Base-by-base conservation (phyloP, 148 eudicot species). In the Chenopodium formosanum region DNA sequence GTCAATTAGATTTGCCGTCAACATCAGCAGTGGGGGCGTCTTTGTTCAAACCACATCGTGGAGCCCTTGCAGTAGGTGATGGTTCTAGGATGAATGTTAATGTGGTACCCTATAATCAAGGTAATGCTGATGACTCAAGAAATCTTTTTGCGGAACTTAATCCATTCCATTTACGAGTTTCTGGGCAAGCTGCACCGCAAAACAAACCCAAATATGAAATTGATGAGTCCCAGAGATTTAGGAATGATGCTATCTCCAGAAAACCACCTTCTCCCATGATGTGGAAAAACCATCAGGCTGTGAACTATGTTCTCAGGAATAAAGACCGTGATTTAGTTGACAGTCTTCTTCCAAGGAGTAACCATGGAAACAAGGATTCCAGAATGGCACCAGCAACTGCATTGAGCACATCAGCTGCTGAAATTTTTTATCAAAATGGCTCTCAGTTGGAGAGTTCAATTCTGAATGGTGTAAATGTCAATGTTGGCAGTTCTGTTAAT, bases 141-240 rank as follows among this genome's bases (percentile, higher is more conserved):
- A 89, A 92, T 82, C 97, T 96, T 76, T 96, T 96, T 85, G 92
- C 98, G 37, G 99, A 96, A 78, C 95, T 96, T 37, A 96, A 96
- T 81, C 99, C 98, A 14, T 96, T 96, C 85, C 92, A 91, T 83
- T 79, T 89, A 66, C 90, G 91, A 84, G 94, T 92, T 46, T 82
- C 94, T 83, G 93, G 93, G 20, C 94, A 87, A 79, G 75, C 84
- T 74, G 72, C 90, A n/a, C 79, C 82, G 75, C 94, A 88, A 86
- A 91, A 84, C 79, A 87, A 89, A 74, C 86, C 87, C 79, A 75
- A 81, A 64, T 86, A 83, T 81, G 91, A 89, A 84, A 85, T 83
- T 75, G 90, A 88, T 78, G 90, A 88, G 65, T 81, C 84, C 80
- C 92, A 83, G 70, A 90, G 88, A 86, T 81, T 85, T 68, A 91